Base-by-base conservation (phyloP, 106 monocot genomes). In the Allium sativum region DNA sequence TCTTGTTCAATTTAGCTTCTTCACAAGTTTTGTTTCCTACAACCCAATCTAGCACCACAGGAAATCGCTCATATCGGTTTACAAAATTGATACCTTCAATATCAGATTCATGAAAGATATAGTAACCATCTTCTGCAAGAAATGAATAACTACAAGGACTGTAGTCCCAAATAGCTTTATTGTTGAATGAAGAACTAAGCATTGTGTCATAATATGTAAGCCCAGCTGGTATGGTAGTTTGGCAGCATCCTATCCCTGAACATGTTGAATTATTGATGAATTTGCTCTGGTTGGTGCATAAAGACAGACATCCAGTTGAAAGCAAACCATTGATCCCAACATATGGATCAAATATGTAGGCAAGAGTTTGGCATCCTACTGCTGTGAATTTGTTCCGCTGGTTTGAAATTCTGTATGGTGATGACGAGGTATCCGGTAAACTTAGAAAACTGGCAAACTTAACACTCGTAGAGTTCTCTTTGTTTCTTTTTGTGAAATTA, bases 241-340 rank as follows among this genome's bases (percentile, higher is more conserved):
- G 78, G 75, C 78, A 86, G 13, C 86, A 82, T 7, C 86, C 82
- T 13, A 76, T 74, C 16, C 87, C 82, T 11, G 65, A 51, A 71
- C 82, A 82, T 2, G n/a, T 51, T 11, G 68, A 56, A 21, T 58
- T 77, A 40, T 81, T 70, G 31, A 16, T 12, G 43, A 70, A n/a
- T 45, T 10, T 40, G 3, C 7, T 6, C 2, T 1, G 12, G 31
- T 43, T 31, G 15, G 22, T 41, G 65, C 85, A 85, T 19, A 62
- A 15, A 15, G 85, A 72, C 11, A 72, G 45, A 67, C 85, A 85
- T 0, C 78, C 85, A 18, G 22, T 22, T 1, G 22, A 1, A 22
- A 1, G 3, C 22, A 22, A 22, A 22, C 22, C 3, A 22, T 61
- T 3, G 12, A 8, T 0, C 42, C 10, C 12, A n/a, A 12, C 50